Evolutionary conservation across 129 eudicot species (phyloP).

Genomic region (Chrysanthemum seticuspe): DNA sequence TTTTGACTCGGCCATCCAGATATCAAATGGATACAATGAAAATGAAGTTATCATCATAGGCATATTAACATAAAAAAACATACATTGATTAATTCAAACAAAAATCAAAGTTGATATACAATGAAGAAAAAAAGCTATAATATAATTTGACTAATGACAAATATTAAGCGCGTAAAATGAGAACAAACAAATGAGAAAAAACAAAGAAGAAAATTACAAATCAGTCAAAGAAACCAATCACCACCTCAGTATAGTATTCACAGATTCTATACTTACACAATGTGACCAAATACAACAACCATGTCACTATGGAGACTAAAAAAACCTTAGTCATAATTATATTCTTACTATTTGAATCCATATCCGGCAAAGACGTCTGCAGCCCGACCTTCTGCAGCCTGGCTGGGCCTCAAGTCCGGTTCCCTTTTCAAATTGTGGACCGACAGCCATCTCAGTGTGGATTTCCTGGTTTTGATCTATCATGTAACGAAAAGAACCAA

Average conservation of each 20-base stretch:
- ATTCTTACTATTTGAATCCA: slow-evolving; percentile 9
- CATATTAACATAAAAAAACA: too few relatives aligned
- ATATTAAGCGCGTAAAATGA: slow-evolving; percentile 9
- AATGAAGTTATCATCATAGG: too few relatives aligned
- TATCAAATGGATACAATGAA: too few relatives aligned
- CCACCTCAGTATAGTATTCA: slow-evolving; percentile 11
- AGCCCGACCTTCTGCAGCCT: too few relatives aligned
- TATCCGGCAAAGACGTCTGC: too few relatives aligned
- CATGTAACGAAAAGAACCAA: too few relatives aligned
- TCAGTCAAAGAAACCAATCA: slow-evolving; percentile 19
- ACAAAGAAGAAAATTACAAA: neutral
- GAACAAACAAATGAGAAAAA: neutral
- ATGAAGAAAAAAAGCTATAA: neutral
- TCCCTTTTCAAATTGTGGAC: too few relatives aligned
- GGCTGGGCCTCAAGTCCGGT: too few relatives aligned
- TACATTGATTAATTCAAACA: neutral
- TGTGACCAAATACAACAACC: slow-evolving; percentile 27
- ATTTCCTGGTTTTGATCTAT: too few relatives aligned
- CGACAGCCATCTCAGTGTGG: too few relatives aligned
- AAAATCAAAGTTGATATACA: neutral
- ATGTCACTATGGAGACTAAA: slow-evolving; percentile 13
- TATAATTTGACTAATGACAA: neutral
- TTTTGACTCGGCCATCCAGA: too few relatives aligned
- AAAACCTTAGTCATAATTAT: neutral
- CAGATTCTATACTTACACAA: slow-evolving; percentile 22